A percentile compares a stretch with the other conserved stretches of the same genome.
These are phyloP conservation scores for Auricularia heimuer DNA, from an alignment of 768 basidiomycete genomes.

Conservation along the genomic window DNA sequence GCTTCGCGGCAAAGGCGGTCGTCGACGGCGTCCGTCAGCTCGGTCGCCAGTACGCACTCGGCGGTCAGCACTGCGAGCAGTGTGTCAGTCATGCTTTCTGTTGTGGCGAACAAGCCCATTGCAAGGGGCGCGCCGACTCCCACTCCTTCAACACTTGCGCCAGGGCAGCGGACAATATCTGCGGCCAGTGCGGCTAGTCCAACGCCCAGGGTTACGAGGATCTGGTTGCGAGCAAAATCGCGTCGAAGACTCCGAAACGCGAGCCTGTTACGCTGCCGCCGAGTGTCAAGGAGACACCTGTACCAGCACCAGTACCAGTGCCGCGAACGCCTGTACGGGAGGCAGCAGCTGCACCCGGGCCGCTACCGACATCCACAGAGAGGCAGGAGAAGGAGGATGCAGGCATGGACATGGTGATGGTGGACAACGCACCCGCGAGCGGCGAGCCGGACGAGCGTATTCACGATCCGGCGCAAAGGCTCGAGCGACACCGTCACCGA, in stretches of 20 bases:
- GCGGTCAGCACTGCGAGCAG: background rate
- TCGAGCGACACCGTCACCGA: constrained; percentile 27
- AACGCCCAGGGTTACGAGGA: background rate
- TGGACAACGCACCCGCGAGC: background rate
- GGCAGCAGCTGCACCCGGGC: background rate
- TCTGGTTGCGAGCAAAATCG: background rate
- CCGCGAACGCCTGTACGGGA: background rate
- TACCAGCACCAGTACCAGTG: background rate
- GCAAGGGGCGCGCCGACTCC: constrained; percentile 7
- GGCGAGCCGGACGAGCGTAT: constrained; percentile 11
- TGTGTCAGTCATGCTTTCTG: background rate
- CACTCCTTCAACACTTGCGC: constrained; percentile 5
- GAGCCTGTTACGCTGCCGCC: constrained; percentile 5
- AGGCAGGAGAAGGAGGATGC: background rate
- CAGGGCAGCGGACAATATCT: constrained; percentile 6
- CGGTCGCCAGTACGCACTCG: background rate
- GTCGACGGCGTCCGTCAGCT: constrained; percentile 16
- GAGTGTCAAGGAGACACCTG: background rate
- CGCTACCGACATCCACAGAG: background rate
- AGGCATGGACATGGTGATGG: background rate
- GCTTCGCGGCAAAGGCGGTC: constrained; percentile 9
- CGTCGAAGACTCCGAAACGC: background rate
- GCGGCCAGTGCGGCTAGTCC: background rate
- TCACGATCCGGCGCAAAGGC: constrained; percentile 21
- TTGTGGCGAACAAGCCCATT: constrained; percentile 2